Conservation (phyloP, 163 green algal genomes). For the Chlorella variabilis region DNA sequence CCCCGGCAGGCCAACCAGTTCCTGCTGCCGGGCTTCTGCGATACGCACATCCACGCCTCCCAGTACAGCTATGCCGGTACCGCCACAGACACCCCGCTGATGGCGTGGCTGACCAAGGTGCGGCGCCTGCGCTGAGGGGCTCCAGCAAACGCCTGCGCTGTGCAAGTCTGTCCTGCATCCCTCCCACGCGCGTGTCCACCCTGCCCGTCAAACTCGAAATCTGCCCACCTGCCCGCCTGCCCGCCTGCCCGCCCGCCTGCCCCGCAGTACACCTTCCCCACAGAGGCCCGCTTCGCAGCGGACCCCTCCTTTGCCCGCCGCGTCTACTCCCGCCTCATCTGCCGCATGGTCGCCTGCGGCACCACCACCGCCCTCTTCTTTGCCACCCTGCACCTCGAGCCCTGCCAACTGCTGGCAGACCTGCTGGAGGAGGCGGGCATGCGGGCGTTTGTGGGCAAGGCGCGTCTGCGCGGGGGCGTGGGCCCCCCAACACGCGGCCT, state of each 20-base stretch:
- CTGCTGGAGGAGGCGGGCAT: constrained; percentile 59
- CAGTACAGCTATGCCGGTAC: constrained; percentile 69
- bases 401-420: constrained; percentile 60
- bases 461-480: too few species aligned
- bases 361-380: constrained; percentile 73
- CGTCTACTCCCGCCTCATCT: constrained; percentile 49
- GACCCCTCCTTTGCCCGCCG: constrained; percentile 49
- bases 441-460: constrained; percentile 73
- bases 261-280: constrained; percentile 70
- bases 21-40: constrained; percentile 74
- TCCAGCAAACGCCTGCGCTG: too few species aligned
- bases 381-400: constrained; percentile 57
- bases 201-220: too few species aligned
- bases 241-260: too few species aligned
- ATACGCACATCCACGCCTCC: constrained; percentile 73
- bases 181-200: too few species aligned
- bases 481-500: background rate
- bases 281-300: constrained; percentile 49
- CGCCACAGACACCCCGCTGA: constrained; percentile 70
- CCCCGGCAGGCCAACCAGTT: constrained; percentile 58
- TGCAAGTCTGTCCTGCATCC: too few species aligned
- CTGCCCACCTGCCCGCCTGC: background rate
- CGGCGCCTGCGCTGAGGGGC: background rate
- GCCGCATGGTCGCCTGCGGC: constrained; percentile 58
- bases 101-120: constrained; percentile 72